These are phyloP conservation scores for Singerocomus rubriflavus DNA, from an alignment of 1,284 basidiomycete species.

Conservation along the genomic window DNA sequence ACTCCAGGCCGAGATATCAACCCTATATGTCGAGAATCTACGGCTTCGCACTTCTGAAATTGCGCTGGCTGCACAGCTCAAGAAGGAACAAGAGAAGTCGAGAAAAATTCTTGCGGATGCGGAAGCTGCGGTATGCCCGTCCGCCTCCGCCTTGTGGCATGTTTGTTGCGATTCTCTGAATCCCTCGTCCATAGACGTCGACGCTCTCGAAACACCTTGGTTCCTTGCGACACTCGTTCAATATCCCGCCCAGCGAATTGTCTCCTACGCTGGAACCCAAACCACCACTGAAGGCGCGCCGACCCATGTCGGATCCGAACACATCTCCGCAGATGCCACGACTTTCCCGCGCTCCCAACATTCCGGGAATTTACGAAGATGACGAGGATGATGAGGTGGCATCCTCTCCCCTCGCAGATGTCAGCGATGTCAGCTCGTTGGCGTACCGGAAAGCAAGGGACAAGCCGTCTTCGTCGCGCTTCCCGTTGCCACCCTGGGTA, in stretches of 20 bases:
- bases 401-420: conserved; percentile 38
- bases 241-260: conserved; percentile 35
- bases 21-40: conserved; percentile 76
- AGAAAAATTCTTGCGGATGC: conserved; percentile 65
- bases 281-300: conserved; percentile 47
- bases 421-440: conserved; percentile 33
- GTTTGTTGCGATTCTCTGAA: background rate
- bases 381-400: conserved; percentile 44
- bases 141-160: conserved; percentile 13
- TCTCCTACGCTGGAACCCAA: conserved; percentile 41
- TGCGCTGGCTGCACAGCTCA: conserved; percentile 67
- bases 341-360: conserved; percentile 60
- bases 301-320: conserved; percentile 39
- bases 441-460: conserved; percentile 38
- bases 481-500: conserved; percentile 44
- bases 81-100: conserved; percentile 74
- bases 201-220: conserved; percentile 62
- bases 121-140: conserved; percentile 62
- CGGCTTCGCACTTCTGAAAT: conserved; percentile 76
- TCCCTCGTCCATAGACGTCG: conserved; percentile 42
- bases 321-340: conserved; percentile 51
- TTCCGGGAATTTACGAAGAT: conserved; percentile 67
- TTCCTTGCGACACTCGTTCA: conserved; percentile 60
- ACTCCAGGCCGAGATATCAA: conserved; percentile 74
- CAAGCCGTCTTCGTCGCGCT: conserved; percentile 39